Percentiles rank a stretch among this genome's conserved stretches.
Evolutionary conservation across 352 stramenopile genomes (phyloP).

Genomic region (Phytophthora kernoviae): DNA sequence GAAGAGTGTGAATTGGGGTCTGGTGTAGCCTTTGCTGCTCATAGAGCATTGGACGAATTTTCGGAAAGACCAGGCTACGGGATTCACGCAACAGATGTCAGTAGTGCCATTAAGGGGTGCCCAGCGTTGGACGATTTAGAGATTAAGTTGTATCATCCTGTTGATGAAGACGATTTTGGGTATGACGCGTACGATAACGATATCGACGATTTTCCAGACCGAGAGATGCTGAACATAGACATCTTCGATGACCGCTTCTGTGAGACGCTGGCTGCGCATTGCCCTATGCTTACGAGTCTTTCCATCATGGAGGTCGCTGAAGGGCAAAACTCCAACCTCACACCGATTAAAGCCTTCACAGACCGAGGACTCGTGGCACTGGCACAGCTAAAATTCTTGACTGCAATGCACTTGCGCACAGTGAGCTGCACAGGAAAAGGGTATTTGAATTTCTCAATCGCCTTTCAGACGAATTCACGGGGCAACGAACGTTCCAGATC

Average conservation of each 20-base stretch:
- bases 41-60: background rate
- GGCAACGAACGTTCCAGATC: slow-evolving; percentile 37
- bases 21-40: background rate
- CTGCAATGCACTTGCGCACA: slow-evolving; percentile 32
- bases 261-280: slow-evolving; percentile 21
- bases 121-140: slow-evolving; percentile 38
- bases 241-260: slow-evolving; percentile 49
- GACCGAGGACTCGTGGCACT: slow-evolving; percentile 40
- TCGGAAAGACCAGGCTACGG: slow-evolving; percentile 23
- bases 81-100: slow-evolving; percentile 29
- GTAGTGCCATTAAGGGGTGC: slow-evolving; percentile 37
- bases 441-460: slow-evolving; percentile 43
- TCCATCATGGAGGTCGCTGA: slow-evolving; percentile 43
- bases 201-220: slow-evolving; percentile 22
- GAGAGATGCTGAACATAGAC: slow-evolving; percentile 37
- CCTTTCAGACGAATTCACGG: slow-evolving; percentile 32
- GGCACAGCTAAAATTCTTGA: slow-evolving; percentile 36
- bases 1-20: slow-evolving; percentile 12
- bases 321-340: slow-evolving; percentile 31
- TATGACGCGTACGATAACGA: slow-evolving; percentile 37
- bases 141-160: slow-evolving; percentile 48
- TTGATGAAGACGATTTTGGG: slow-evolving; percentile 21
- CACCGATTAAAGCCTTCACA: slow-evolving; percentile 41
- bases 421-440: slow-evolving; percentile 47
- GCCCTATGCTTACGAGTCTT: slow-evolving; percentile 30